Conservation (phyloP, 2,329 filamentous ascomycete species). For the Scopulariopsis brevicaulis region DNA sequence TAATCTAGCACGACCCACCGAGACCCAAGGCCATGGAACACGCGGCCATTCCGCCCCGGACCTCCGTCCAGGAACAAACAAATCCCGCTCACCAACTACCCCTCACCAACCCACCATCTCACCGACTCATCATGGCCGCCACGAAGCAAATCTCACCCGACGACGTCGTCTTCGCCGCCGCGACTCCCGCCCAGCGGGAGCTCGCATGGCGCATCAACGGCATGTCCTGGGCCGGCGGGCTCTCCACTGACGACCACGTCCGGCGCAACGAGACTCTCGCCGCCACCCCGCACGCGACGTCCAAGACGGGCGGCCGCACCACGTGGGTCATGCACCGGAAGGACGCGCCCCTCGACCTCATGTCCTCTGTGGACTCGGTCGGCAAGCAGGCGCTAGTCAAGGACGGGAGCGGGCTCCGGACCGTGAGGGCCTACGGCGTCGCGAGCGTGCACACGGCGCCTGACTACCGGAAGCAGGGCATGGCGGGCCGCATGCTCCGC, state of each 20-base stretch:
- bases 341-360: constrained; percentile 1
- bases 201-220: constrained; percentile 18
- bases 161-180: constrained; percentile 15
- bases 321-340: constrained; percentile 3
- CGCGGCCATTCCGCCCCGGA: background rate
- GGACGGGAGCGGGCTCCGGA: constrained; percentile 9
- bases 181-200: constrained; percentile 15
- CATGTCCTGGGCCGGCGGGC: constrained; percentile 16
- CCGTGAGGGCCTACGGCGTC: constrained; percentile 18
- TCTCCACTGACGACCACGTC: constrained; percentile 16
- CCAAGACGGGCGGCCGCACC: constrained; percentile 11
- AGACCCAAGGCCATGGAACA: no score
- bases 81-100: background rate
- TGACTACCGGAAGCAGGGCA: constrained; percentile 18
- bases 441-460: constrained; percentile 23
- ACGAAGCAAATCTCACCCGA: constrained; percentile 1
- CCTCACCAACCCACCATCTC: background rate
- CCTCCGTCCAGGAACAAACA: background rate
- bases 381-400: constrained; percentile 1
- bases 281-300: constrained; percentile 11
- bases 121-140: background rate
- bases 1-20: background rate
- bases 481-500: constrained; percentile 21
- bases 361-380: constrained; percentile 1
- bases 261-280: constrained; percentile 15